Evolutionary conservation across 2,329 filamentous ascomycete species (phyloP).

Genomic region (Paracamarosporium sp.): DNA sequence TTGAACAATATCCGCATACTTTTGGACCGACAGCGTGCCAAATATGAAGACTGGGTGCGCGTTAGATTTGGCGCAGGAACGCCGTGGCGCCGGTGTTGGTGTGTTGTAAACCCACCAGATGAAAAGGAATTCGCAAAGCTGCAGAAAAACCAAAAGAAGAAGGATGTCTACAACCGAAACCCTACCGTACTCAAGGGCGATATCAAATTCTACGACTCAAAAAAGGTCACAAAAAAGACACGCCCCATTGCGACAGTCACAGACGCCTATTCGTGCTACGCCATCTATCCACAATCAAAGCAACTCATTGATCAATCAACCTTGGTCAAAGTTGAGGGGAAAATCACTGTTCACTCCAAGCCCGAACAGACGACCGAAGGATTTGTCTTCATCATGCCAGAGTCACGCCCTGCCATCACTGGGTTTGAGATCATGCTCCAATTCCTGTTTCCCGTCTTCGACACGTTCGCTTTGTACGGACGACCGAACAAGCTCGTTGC

Average conservation of each 20-base stretch:
- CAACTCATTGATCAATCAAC: conserved; percentile 94
- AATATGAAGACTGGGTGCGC: conserved; percentile 89
- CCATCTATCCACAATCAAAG: conserved; percentile 94
- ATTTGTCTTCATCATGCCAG: conserved; percentile 98
- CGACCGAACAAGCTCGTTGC: conserved; percentile 86
- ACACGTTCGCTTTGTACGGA: conserved; percentile 90
- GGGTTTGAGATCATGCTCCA: conserved; percentile 96
- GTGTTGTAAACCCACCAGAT: conserved; percentile 88
- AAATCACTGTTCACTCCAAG: conserved; percentile 83
- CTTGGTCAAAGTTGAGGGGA: conserved; percentile 89
- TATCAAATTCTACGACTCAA: conserved; percentile 93
- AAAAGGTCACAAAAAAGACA: conserved; percentile 90
- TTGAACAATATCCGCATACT: conserved; percentile 91
- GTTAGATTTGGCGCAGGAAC: conserved; percentile 96
- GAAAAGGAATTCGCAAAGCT: conserved; percentile 89
- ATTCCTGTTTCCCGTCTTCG: conserved; percentile 92
- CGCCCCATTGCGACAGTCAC: conserved; percentile 89
- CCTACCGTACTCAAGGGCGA: conserved; percentile 78
- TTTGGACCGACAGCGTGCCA: conserved; percentile 79
- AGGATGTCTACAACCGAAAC: conserved; percentile 80
- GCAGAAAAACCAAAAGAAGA: conserved; percentile 83
- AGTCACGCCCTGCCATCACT: conserved; percentile 86
- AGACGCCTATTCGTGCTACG: conserved; percentile 90
- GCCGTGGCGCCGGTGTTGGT: conserved; percentile 96
- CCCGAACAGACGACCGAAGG: conserved; percentile 83